Evolutionary conservation across 352 stramenopile genomes (phyloP), one percentile per base, ranked within the genome.

Genomic region (Globisporangium sylvaticum): DNA sequence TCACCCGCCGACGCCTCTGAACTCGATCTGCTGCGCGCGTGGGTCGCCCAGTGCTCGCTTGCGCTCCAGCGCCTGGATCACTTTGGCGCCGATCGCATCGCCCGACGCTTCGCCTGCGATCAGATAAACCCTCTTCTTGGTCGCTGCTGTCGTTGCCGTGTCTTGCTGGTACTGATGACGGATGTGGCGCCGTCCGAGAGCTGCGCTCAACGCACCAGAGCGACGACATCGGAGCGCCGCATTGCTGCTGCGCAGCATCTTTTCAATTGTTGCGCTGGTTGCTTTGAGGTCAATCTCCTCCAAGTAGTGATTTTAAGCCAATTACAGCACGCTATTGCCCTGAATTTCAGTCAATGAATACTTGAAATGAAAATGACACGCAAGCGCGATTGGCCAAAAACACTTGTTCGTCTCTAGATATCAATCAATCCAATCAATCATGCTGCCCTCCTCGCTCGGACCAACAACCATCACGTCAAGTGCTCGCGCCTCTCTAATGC

Each of bases 1-100:
- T 42, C 63, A 92, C 78, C 84, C 84, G 65, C 83, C 83, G 58
- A 94, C 74, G 66, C 85, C 85, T 65, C 73, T 73, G 46, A 90
- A 77, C 22, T 75, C 65, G n/a, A 90, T 42, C 25, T 22, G 44
- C n/a, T 56, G 68, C 24, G 31, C 63, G 25, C 53, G 64, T 60
- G 50, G 60, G 10, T 73, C 39, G 58, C 39, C 62, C 15, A 27
- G 27, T 2, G 1, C 52, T 14, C 62, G 18, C 24, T 79, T 59
- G 12, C 77, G 69, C 58, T 74, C 59, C 27, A 94, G 56, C 18
- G 83, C 82, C 14, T 65, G 69, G 65, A 94, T 80, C 44, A 87
- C 74, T 71, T 93, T 91, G 64, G 75, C 76, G 27, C 85, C 85
- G 46, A 94, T 91, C n/a, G 81, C 82, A 57, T 93, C 85, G 22